These are phyloP conservation scores for Phytophthora aleatoria DNA, from an alignment of 352 stramenopile species.

Conservation along the genomic window DNA sequence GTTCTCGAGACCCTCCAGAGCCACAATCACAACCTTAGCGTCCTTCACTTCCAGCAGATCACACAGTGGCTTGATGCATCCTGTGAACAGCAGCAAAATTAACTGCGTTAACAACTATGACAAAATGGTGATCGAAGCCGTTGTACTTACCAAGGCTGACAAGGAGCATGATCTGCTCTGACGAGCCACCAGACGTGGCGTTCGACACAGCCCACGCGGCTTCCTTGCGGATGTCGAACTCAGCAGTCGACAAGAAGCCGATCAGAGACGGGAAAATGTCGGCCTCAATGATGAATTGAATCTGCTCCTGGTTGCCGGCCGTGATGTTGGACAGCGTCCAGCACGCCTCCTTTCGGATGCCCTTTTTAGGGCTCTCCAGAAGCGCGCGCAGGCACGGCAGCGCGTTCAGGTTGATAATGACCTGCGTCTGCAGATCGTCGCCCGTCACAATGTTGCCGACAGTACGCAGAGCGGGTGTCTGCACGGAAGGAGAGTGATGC, in stretches of 20 bases:
- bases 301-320: conserved; percentile 98
- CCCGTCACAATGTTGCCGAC: conserved; percentile 99
- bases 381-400: conserved; percentile 96
- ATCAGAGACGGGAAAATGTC: conserved; percentile 98
- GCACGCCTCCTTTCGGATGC: conserved; percentile 99
- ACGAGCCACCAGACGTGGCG: conserved; percentile 94
- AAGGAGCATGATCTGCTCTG: conserved; percentile 97
- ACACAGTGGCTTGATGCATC: conserved; percentile 97
- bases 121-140: not conserved
- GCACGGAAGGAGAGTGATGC: conserved; percentile 81
- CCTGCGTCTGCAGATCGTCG: conserved; percentile 99
- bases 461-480: conserved; percentile 83
- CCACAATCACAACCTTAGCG: conserved; percentile 98
- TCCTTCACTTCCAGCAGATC: conserved; percentile 97
- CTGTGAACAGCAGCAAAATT: conserved; percentile 30
- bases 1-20: conserved; percentile 99
- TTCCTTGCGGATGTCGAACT: conserved; percentile 99
- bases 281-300: conserved; percentile 97
- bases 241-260: conserved; percentile 94
- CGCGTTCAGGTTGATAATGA: conserved; percentile 98
- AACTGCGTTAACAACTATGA: conserved; percentile 9
- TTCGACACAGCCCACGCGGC: conserved; percentile 99
- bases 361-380: conserved; percentile 96
- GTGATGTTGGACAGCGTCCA: conserved; percentile 99
- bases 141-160: conserved; percentile 87